These are phyloP conservation scores for Penicillium subrubescens DNA, from an alignment of 495 filamentous ascomycete species.

Conservation along the genomic window DNA sequence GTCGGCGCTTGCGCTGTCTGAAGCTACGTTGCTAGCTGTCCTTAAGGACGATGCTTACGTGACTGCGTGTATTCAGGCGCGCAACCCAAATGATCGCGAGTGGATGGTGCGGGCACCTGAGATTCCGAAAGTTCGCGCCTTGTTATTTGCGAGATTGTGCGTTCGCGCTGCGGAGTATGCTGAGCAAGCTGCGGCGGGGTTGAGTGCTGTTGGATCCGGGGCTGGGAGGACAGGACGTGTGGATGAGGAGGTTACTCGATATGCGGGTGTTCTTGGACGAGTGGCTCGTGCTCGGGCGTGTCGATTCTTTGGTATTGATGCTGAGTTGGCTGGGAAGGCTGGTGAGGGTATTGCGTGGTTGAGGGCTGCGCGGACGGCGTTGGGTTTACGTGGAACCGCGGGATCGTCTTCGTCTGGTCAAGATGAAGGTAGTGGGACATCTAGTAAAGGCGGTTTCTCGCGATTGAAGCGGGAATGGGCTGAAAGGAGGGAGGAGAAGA, in stretches of 20 bases:
- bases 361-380: constrained; percentile 65
- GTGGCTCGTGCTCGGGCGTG: constrained; percentile 81
- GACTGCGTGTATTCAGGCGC: constrained; percentile 68
- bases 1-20: constrained; percentile 72
- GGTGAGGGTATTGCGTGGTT: constrained; percentile 87
- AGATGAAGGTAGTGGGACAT: constrained; percentile 21
- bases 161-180: constrained; percentile 64
- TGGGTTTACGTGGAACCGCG: constrained; percentile 54
- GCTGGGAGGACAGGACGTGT: constrained; percentile 27
- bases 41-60: constrained; percentile 94
- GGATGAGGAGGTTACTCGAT: constrained; percentile 65
- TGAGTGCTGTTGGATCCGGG: constrained; percentile 42
- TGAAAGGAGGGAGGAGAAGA: constrained; percentile 49
- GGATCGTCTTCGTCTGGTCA: constrained; percentile 13
- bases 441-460: constrained; percentile 49
- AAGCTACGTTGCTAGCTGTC: constrained; percentile 87
- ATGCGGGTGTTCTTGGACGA: constrained; percentile 70
- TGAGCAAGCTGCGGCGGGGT: constrained; percentile 51
- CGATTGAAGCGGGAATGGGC: constrained; percentile 54
- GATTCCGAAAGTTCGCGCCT: constrained; percentile 83
- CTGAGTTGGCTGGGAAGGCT: constrained; percentile 76
- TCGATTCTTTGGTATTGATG: constrained; percentile 87
- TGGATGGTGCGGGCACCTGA: constrained; percentile 91
- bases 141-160: constrained; percentile 84
- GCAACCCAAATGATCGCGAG: constrained; percentile 78